These are phyloP conservation scores for Glarea lozoyensis DNA, from an alignment of 495 filamentous ascomycete genomes.

Conservation along the genomic window DNA sequence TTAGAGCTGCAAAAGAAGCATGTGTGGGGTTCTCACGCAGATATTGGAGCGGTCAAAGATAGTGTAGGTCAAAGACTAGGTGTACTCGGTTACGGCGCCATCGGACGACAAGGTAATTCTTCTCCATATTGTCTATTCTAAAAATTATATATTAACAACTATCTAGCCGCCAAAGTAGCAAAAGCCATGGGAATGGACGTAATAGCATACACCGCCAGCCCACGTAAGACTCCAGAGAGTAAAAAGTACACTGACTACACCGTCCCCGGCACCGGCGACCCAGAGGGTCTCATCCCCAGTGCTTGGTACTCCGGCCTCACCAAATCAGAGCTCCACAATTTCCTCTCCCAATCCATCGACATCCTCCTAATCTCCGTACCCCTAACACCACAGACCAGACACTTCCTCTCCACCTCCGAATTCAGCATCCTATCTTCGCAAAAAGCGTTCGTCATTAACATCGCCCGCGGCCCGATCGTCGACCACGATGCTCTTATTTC, in stretches of 20 bases:
- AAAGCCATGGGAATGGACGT: slow-evolving; percentile 72
- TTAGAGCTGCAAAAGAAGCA: slow-evolving; percentile 41
- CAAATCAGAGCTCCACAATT: slow-evolving; percentile 50
- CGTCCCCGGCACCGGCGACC: slow-evolving; percentile 69
- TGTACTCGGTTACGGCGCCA: slow-evolving; percentile 78
- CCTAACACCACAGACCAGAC: slow-evolving; percentile 55
- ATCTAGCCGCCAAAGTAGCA: slow-evolving; percentile 45
- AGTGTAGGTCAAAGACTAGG: slow-evolving; percentile 43
- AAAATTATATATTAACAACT: background rate
- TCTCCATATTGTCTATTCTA: background rate
- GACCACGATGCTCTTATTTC: slow-evolving; percentile 59
- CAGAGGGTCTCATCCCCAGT: slow-evolving; percentile 58
- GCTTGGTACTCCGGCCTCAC: slow-evolving; percentile 66
- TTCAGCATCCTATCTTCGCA: slow-evolving; percentile 52
- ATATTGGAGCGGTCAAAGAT: slow-evolving; percentile 31
- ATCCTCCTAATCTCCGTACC: slow-evolving; percentile 68
- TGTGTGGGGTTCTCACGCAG: slow-evolving; percentile 34
- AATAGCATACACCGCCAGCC: slow-evolving; percentile 68
- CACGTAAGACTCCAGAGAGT: slow-evolving; percentile 42
- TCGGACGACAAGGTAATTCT: slow-evolving; percentile 35
- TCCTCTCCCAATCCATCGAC: slow-evolving; percentile 63
- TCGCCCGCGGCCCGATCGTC: slow-evolving; percentile 63
- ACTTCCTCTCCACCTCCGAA: slow-evolving; percentile 55
- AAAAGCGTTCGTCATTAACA: slow-evolving; percentile 62
- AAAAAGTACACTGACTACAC: slow-evolving; percentile 58